Evolutionary conservation across 1,284 basidiomycete species (phyloP).

Genomic region (Malassezia obtusa): DNA sequence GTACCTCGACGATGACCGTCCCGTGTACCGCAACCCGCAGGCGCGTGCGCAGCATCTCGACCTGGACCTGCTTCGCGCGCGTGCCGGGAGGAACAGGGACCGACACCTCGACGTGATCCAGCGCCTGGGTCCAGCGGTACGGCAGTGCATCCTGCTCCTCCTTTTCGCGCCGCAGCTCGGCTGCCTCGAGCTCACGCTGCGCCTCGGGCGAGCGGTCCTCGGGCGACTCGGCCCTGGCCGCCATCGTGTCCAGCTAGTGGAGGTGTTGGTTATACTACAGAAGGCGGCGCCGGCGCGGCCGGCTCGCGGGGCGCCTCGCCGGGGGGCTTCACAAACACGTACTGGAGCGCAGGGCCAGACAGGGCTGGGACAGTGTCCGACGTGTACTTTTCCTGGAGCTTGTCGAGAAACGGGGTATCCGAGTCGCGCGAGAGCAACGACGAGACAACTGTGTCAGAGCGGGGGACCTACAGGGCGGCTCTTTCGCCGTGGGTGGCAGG

Average conservation of each 20-base stretch:
- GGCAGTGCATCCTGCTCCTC: slow-evolving; percentile 79
- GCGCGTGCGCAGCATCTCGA: slow-evolving; percentile 70
- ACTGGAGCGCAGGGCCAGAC: not conserved
- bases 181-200: slow-evolving; percentile 62
- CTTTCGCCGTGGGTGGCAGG: not conserved
- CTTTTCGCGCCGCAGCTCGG: slow-evolving; percentile 61
- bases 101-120: slow-evolving; percentile 73
- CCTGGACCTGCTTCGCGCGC: slow-evolving; percentile 63
- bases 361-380: not conserved
- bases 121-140: slow-evolving; percentile 82
- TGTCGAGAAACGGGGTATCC: not conserved
- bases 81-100: slow-evolving; percentile 80
- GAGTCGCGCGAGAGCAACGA: not conserved
- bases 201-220: slow-evolving; percentile 71
- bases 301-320: too few species aligned
- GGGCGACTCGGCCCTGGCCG: slow-evolving; percentile 61
- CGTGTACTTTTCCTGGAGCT: slow-evolving; percentile 3
- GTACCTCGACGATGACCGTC: slow-evolving; percentile 55
- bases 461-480: not conserved
- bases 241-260: slow-evolving; percentile 43
- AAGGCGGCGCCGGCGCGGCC: not conserved
- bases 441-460: not conserved
- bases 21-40: slow-evolving; percentile 78
- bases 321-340: slow-evolving; percentile 12
- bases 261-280: slow-evolving; percentile 49